phyloP scores from a whole-genome alignment of 352 stramenopile genomes.

The Blastocystis sp. region DNA sequence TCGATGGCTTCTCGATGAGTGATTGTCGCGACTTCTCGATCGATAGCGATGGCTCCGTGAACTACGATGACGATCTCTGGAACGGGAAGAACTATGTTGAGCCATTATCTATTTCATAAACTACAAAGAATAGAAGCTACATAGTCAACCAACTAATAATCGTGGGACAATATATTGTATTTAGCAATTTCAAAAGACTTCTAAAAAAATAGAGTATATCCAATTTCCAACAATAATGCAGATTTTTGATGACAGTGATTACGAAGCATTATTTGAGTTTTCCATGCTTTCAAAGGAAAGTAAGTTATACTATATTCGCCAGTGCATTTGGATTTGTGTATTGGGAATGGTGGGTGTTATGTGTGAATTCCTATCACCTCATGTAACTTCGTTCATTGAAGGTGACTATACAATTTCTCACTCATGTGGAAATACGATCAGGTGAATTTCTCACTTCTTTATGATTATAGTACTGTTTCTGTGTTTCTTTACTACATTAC shows the following conservation, averaged over 20 bases:
- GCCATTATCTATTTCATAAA: constrained; percentile 20
- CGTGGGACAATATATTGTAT: neutral
- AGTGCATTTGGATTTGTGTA: neutral
- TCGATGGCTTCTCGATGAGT: neutral
- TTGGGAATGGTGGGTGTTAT: neutral
- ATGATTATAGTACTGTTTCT: neutral
- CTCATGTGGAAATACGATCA: constrained; percentile 46
- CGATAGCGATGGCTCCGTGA: constrained; percentile 8
- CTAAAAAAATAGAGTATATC: neutral
- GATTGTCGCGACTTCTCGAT: constrained; percentile 11
- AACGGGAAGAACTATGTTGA: constrained; percentile 29
- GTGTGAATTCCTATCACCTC: neutral
- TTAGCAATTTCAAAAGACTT: neutral
- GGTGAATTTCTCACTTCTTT: neutral
- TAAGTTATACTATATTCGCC: neutral
- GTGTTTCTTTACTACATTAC: neutral
- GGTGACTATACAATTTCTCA: constrained; percentile 45
- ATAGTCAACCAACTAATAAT: neutral
- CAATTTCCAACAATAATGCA: neutral
- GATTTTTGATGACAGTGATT: neutral
- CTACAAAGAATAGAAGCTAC: neutral
- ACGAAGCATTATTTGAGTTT: neutral
- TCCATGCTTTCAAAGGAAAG: neutral
- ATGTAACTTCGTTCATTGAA: neutral
- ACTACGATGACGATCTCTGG: neutral